Conservation (phyloP, 495 filamentous ascomycete genomes). For the Umbilicaria muhlenbergii region DNA sequence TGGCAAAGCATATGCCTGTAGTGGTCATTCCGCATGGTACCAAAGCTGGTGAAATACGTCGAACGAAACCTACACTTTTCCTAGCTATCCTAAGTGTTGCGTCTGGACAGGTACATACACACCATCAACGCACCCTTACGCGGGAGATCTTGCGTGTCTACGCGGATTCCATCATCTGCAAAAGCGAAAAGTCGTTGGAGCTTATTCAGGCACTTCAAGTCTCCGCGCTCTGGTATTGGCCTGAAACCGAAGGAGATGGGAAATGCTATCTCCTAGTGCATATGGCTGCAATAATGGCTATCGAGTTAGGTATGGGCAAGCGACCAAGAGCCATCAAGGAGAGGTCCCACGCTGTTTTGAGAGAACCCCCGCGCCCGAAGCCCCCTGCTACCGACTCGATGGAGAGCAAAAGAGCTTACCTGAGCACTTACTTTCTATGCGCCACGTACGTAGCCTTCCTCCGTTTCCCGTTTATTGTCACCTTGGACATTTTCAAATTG, state of each 20-base stretch:
- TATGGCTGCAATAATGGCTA: slow-evolving; percentile 66
- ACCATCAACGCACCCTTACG: slow-evolving; percentile 42
- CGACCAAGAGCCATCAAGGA: slow-evolving; percentile 14
- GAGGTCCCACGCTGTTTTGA: slow-evolving; percentile 16
- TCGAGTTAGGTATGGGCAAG: slow-evolving; percentile 72
- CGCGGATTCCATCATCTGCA: slow-evolving; percentile 57
- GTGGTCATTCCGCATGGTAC: slow-evolving; percentile 59
- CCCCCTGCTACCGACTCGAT: slow-evolving; percentile 45
- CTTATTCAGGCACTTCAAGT: slow-evolving; percentile 69
- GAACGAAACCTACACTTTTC: slow-evolving; percentile 62
- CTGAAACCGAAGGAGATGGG: slow-evolving; percentile 69
- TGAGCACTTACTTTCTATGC: slow-evolving; percentile 66
- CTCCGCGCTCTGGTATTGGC: slow-evolving; percentile 63
- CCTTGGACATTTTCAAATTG: not conserved
- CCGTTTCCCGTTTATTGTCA: not conserved
- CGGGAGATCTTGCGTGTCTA: slow-evolving; percentile 58
- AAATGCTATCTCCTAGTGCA: slow-evolving; percentile 86
- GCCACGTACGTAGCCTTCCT: slow-evolving; percentile 27
- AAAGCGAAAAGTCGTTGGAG: slow-evolving; percentile 73
- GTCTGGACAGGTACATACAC: slow-evolving; percentile 43
- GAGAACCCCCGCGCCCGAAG: slow-evolving; percentile 23
- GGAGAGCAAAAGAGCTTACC: slow-evolving; percentile 64
- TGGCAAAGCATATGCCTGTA: slow-evolving; percentile 58
- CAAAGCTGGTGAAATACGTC: slow-evolving; percentile 50
- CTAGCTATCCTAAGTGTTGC: slow-evolving; percentile 59